Percentiles rank a stretch among this genome's conserved stretches.
Evolutionary conservation across 2,329 filamentous ascomycete genomes (phyloP).

Genomic region (Diplodia mutila): DNA sequence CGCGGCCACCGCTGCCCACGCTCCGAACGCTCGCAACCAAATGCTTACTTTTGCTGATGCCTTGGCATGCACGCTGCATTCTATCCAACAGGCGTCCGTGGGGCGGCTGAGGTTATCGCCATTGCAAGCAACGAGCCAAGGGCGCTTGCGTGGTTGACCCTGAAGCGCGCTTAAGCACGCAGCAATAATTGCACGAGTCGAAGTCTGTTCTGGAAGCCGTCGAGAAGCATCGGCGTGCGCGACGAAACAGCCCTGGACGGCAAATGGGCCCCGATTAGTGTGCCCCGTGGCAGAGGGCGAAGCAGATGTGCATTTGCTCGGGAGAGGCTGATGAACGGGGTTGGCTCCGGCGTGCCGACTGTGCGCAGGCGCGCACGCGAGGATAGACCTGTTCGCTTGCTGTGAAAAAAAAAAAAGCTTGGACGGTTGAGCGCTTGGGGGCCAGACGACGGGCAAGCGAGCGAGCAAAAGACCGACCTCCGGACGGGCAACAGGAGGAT

Average conservation of each 20-base stretch:
- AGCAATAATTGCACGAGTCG: not conserved
- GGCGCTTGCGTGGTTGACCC: not conserved
- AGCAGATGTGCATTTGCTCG: not conserved
- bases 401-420: conserved; percentile 1
- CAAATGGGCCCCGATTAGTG: not conserved
- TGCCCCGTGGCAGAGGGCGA: not conserved
- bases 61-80: not conserved
- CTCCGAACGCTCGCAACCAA: not conserved
- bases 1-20: not conserved
- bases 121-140: not conserved
- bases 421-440: conserved; percentile 2
- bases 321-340: conserved; percentile 12
- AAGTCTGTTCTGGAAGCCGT: not conserved
- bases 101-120: not conserved
- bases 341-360: not conserved
- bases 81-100: not conserved
- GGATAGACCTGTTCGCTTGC: not conserved
- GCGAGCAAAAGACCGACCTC: no score
- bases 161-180: not conserved
- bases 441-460: not conserved
- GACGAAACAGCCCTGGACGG: not conserved
- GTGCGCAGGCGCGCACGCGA: not conserved
- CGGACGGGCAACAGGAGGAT: not conserved
- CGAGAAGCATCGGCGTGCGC: conserved; percentile 2
- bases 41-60: not conserved